Evolutionary conservation across 2,329 filamentous ascomycete species (phyloP).

Genomic region (Aspergillus sp.): DNA sequence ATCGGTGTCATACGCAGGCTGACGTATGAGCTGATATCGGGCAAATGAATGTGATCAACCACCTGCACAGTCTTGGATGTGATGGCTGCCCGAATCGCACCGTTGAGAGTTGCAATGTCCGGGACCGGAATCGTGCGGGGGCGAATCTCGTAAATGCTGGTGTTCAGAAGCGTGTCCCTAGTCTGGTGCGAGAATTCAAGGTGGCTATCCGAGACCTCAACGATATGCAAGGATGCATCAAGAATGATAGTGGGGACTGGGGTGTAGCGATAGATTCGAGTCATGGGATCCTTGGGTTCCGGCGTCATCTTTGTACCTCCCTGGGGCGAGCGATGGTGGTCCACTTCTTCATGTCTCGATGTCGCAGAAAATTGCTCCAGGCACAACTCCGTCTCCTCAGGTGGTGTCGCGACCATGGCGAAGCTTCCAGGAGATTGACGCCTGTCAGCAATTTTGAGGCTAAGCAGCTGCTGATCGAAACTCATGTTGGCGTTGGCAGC

Average conservation of each 20-base stretch:
- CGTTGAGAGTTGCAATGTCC: constrained; percentile 30
- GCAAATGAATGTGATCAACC: constrained; percentile 24
- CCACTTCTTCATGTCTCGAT: not conserved
- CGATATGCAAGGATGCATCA: constrained; percentile 30
- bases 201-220: constrained; percentile 43
- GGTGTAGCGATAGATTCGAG: constrained; percentile 24
- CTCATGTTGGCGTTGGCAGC: constrained; percentile 7
- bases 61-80: constrained; percentile 29
- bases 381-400: constrained; percentile 9
- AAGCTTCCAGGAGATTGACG: constrained; percentile 9
- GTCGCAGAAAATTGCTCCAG: not conserved
- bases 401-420: constrained; percentile 19
- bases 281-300: constrained; percentile 7
- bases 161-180: constrained; percentile 31
- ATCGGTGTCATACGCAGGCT: constrained; percentile 41
- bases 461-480: constrained; percentile 18
- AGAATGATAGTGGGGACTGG: constrained; percentile 37
- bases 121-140: constrained; percentile 28
- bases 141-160: constrained; percentile 37
- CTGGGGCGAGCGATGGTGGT: not conserved
- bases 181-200: constrained; percentile 26
- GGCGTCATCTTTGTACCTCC: not conserved
- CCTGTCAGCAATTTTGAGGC: constrained; percentile 15
- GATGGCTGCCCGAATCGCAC: constrained; percentile 34
- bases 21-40: constrained; percentile 9